A percentile compares a stretch with the other conserved stretches of the same genome.
Evolutionary conservation across 2,329 filamentous ascomycete species (phyloP).

Genomic region (Neobulgaria alba): DNA sequence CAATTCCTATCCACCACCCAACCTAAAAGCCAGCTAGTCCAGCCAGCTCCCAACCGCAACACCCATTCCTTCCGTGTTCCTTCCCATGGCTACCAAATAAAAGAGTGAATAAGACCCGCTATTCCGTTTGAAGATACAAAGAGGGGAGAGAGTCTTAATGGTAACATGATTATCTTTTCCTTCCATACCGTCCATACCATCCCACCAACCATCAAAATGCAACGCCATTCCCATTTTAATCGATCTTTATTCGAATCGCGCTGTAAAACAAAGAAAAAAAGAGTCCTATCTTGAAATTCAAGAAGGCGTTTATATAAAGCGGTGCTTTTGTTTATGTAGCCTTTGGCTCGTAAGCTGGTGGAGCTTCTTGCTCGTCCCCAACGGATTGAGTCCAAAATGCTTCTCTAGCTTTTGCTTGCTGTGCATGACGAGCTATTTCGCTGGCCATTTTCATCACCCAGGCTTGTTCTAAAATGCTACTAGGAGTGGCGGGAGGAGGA

Average conservation of each 20-base stretch:
- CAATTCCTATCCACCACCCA: too few relatives aligned
- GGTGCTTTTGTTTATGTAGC: too few relatives aligned
- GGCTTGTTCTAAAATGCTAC: constrained; percentile 43
- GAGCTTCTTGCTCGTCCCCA: constrained; percentile 48
- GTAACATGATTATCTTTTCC: background rate
- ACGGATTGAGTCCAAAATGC: constrained; percentile 34
- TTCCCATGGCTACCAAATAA: too few relatives aligned
- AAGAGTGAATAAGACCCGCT: too few relatives aligned
- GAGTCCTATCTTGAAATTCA: too few relatives aligned
- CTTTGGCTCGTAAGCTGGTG: constrained; percentile 49
- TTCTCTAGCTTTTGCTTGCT: constrained; percentile 64
- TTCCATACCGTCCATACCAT: constrained; percentile 3
- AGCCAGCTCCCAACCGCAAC: too few relatives aligned
- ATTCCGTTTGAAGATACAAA: too few relatives aligned
- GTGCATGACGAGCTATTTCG: constrained; percentile 80
- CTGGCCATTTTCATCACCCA: constrained; percentile 92
- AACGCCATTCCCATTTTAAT: constrained; percentile 4
- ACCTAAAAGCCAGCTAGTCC: too few relatives aligned
- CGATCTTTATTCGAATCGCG: background rate
- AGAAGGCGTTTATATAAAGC: too few relatives aligned
- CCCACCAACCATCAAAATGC: constrained; percentile 2
- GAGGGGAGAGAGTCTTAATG: constrained; percentile 12
- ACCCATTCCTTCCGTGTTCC: too few relatives aligned
- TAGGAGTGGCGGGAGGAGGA: constrained; percentile 17
- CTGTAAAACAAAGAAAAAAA: too few relatives aligned